Conservation (phyloP, 2,329 filamentous ascomycete genomes). For the Knoxdaviesia proteae region DNA sequence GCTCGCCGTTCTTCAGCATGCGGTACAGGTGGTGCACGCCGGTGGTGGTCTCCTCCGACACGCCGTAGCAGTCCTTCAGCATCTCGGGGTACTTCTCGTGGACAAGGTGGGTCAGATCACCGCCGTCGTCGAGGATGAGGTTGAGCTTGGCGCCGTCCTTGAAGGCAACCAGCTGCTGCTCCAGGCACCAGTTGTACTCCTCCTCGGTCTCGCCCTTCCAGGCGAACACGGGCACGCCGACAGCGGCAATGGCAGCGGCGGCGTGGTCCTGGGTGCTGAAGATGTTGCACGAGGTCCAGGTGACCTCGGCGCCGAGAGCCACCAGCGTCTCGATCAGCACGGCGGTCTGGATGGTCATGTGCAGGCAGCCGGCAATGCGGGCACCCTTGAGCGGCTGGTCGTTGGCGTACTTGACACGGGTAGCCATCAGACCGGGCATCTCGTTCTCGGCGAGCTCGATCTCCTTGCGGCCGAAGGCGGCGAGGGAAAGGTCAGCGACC, state of each 20-base stretch:
- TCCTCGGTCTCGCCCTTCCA: conserved; percentile 91
- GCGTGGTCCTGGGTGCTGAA: conserved; percentile 99
- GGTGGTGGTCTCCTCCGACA: conserved; percentile 98
- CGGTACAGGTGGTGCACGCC: conserved; percentile 98
- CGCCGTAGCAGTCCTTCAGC: conserved; percentile 95
- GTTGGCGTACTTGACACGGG: conserved; percentile 69
- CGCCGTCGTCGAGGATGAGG: conserved; percentile 96
- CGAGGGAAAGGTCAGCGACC: conserved; percentile 94
- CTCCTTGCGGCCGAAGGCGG: conserved; percentile 96
- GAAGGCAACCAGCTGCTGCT: conserved; percentile 95
- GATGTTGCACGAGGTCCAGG: conserved; percentile 99
- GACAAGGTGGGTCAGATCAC: conserved; percentile 87
- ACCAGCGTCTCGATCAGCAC: conserved; percentile 97
- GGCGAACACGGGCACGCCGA: conserved; percentile 68
- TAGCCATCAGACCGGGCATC: conserved; percentile 97
- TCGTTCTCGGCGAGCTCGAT: conserved; percentile 92
- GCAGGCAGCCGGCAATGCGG: conserved; percentile 91
- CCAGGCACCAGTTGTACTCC: conserved; percentile 98
- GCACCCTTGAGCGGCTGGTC: conserved; percentile 91
- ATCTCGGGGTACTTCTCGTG: conserved; percentile 97
- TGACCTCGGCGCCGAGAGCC: conserved; percentile 89
- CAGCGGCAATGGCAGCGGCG: conserved; percentile 86
- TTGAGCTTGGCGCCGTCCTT: conserved; percentile 93
- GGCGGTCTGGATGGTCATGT: conserved; percentile 99
- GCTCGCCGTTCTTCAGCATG: conserved; percentile 80